Base-by-base conservation (phyloP, 495 filamentous ascomycete species). In the Penicillium simplicissimum region DNA sequence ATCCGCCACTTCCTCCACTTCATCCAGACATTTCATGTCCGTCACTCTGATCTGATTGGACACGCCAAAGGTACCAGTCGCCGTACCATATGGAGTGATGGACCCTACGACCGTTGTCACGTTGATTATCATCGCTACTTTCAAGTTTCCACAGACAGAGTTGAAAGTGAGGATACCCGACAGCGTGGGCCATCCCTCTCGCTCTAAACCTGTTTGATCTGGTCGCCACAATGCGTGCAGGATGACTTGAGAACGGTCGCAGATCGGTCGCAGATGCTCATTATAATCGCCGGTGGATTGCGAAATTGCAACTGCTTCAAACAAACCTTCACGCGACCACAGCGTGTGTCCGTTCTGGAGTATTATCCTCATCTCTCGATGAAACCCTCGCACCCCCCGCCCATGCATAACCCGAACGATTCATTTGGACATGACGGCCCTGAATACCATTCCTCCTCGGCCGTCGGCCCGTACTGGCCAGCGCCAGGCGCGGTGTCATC, bases 331-430 rank as follows among this genome's bases (percentile, higher is more conserved):
- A 17, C 42, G 17, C 19, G 40, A 42, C n/a, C 8, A 42, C 4
- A 42, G 1, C 8, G 43, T 23, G 17, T 47, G 4, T 5, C 21
- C n/a, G 14, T 31, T n/a, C 45, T 48, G 11, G n/a, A 28, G 14
- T 28, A 13, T 6, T 28, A 13, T 14, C 14, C 13, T 49, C 2
- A 2, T 25, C 21, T 49, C 23, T 49, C 23, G 25, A 25, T 49
- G 23, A 4, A 31, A 49, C 31, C 7, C 9, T 49, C 28, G 6
- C 13, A 53, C 31, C 51, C 51, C n/a, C 28, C 51, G 37, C 14
- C 55, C 9, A 57, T 57, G 55, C 11, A 57, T 35, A 15, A 33
- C 15, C 14, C 55, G 38, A 43, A 28, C 47, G 11, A 36, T 35
- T 36, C 13, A 11, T 47, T 47, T 40, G 55, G 10, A 28, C 15